phyloP scores from a whole-genome alignment of 768 basidiomycete species.

The Mycena albidolilacea region DNA sequence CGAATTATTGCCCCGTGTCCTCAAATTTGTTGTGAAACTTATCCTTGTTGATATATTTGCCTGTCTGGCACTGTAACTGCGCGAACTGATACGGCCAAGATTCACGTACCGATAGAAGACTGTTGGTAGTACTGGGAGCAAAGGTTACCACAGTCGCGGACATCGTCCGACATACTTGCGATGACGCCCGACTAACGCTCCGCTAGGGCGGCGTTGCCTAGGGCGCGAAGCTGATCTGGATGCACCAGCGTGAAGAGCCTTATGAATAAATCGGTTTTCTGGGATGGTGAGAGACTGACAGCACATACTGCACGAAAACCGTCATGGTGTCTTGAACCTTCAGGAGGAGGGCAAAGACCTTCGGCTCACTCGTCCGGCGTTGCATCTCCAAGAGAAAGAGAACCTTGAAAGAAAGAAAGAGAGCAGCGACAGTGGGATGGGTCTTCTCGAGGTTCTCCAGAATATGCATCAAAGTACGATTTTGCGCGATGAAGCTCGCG shows the following conservation, averaged over 20 bases:
- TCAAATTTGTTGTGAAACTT: neutral
- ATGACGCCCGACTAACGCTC: neutral
- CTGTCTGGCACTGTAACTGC: neutral
- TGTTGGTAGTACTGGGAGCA: neutral
- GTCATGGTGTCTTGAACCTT: slow-evolving; percentile 12
- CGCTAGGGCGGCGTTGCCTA: neutral
- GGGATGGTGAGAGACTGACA: too few relatives aligned
- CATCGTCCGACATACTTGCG: neutral
- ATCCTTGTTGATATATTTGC: neutral
- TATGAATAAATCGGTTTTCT: neutral
- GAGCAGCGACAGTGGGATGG: neutral
- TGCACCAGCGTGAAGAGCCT: neutral
- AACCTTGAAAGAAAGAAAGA: neutral
- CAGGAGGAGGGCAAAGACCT: neutral
- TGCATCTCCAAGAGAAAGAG: neutral
- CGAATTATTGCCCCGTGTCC: neutral
- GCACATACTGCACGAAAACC: neutral
- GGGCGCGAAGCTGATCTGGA: neutral
- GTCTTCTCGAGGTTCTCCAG: neutral
- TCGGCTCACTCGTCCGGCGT: neutral
- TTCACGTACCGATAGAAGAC: slow-evolving; percentile 3
- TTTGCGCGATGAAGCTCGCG: neutral
- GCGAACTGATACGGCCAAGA: too few relatives aligned
- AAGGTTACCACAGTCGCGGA: neutral
- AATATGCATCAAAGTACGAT: neutral